phyloP scores from a whole-genome alignment of 805 yeast species.

The Yarrowia phangngaensis region DNA sequence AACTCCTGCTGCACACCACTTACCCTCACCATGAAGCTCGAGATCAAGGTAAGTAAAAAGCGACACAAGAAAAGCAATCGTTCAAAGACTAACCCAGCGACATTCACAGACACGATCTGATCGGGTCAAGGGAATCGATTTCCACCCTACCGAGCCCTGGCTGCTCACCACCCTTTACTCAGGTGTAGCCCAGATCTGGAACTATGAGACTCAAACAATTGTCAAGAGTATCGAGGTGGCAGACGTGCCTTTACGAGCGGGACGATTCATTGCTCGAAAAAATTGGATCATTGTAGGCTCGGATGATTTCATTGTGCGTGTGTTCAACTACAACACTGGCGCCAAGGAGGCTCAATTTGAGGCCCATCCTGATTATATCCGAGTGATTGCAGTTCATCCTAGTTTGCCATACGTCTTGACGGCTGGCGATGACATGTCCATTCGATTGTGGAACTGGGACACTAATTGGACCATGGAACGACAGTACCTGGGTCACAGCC shows the following conservation, averaged over 20 bases:
- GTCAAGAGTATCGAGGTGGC: constrained; percentile 91
- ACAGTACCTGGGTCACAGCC: constrained; percentile 91
- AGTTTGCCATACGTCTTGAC: constrained; percentile 84
- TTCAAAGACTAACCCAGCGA: constrained; percentile 46
- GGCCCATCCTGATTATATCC: constrained; percentile 96
- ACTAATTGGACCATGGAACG: constrained; percentile 86
- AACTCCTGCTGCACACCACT: neutral
- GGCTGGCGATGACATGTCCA: constrained; percentile 85
- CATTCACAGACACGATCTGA: constrained; percentile 88
- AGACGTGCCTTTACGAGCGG: constrained; percentile 94
- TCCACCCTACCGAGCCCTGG: constrained; percentile 99
- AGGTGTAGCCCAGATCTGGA: constrained; percentile 90
- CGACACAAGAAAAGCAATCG: constrained; percentile 32
- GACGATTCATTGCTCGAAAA: constrained; percentile 90
- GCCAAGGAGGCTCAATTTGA: constrained; percentile 93
- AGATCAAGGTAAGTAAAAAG: constrained; percentile 44
- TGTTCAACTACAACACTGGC: constrained; percentile 91
- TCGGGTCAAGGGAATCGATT: constrained; percentile 95
- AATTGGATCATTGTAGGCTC: constrained; percentile 96
- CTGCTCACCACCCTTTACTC: constrained; percentile 79
- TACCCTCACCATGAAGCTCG: constrained; percentile 45
- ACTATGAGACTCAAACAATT: constrained; percentile 75
- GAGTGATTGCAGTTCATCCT: constrained; percentile 92
- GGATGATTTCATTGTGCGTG: constrained; percentile 92
- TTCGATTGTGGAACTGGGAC: constrained; percentile 98